These are phyloP conservation scores for Pseudomonodictys pantanalensis DNA, from an alignment of 495 filamentous ascomycete species.

Conservation along the genomic window DNA sequence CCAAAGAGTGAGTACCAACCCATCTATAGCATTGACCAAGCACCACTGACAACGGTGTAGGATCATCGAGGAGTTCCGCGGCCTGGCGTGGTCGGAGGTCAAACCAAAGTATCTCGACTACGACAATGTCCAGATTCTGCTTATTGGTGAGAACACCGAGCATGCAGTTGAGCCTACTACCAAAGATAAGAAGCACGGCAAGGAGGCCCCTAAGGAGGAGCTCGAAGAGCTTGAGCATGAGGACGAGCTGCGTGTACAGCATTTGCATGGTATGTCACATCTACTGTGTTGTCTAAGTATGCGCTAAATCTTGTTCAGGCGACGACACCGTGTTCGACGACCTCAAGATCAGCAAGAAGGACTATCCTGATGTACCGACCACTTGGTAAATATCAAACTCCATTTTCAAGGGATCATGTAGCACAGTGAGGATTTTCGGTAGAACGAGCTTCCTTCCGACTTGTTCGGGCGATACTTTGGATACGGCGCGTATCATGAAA, in stretches of 20 bases:
- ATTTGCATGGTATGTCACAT: conserved; percentile 49
- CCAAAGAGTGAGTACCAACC: conserved; percentile 65
- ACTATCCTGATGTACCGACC: conserved; percentile 41
- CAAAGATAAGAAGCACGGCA: conserved; percentile 56
- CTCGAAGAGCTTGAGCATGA: conserved; percentile 60
- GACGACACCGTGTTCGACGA: conserved; percentile 45
- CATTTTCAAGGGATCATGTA: too few species aligned
- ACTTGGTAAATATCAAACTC: conserved; percentile 46
- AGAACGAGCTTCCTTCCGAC: too few species aligned
- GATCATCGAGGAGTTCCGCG: conserved; percentile 69
- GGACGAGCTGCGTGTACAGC: conserved; percentile 58
- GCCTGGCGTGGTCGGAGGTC: conserved; percentile 70
- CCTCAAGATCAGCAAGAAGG: conserved; percentile 41
- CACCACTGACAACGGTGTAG: conserved; percentile 36
- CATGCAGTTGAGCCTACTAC: conserved; percentile 58
- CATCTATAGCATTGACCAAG: too few species aligned
- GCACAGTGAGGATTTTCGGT: too few species aligned
- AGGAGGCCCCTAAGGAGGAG: conserved; percentile 58
- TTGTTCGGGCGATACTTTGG: too few species aligned
- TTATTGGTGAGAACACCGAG: conserved; percentile 68
- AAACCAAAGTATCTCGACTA: conserved; percentile 76
- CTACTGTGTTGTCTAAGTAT: neutral
- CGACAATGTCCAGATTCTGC: conserved; percentile 73
- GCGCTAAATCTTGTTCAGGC: conserved; percentile 17
- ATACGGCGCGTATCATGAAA: too few species aligned